Evolutionary conservation across 2,329 filamentous ascomycete species (phyloP), one percentile per base, ranked within the genome.

Genomic region (Elsinoe necatrix): DNA sequence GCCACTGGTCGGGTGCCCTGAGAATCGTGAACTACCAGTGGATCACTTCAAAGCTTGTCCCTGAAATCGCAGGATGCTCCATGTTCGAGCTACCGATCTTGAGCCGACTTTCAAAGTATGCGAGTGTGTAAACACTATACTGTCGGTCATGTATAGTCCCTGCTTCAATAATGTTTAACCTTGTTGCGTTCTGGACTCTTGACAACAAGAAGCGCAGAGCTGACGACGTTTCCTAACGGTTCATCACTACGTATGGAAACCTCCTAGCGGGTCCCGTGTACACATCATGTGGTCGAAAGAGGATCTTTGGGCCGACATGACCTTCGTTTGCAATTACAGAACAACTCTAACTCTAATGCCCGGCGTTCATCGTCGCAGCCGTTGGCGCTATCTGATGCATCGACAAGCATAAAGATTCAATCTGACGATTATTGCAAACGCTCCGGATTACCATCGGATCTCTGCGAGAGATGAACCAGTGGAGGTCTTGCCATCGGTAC

Each of bases 1-100:
- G 48, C 48, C 16, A 37, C 8, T n/a, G 25, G 14, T 31, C 48
- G 48, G 48, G 29, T 39, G 48, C 48, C 48, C 48, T 52, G 48
- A 52, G 48, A 21, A 52, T 52, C 48, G 31, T 37, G 48, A 23
- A 39, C 31, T 16, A 35, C 14, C n/a, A 29, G 29, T 31, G 20
- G 45, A 31, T 50, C 45, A n/a, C 27, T 16, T 31, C 25, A 12
- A 52, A 52, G 48, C 48, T 52, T 39, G 48, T 21, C 48, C 29
- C 48, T 52, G 25, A 18, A 9, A 29, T 29, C 20, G 48, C 34
- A 16, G 21, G 20, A 35, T 20, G 31, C 18, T 39, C 14, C 48
- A 52, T 21, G 14, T 18, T 51, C 5, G 16, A 6, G 14, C 6
- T 4, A 48, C 12, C 12, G 23, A 21, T 18, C 41, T 43, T 37